Conservation (phyloP, 495 filamentous ascomycete species). For the Jackrogersella multiformis region DNA sequence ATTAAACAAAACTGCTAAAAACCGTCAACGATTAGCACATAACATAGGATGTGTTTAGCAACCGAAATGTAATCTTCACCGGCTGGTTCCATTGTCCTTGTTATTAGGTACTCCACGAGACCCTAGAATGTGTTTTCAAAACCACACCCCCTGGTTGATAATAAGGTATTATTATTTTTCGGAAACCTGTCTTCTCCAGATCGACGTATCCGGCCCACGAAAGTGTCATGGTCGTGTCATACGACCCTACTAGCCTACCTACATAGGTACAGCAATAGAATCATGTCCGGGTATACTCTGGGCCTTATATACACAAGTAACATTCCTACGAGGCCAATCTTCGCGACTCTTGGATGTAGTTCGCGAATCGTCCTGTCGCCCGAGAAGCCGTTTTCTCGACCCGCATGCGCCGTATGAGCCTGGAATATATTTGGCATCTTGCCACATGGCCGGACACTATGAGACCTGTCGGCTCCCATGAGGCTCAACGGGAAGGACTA, state of each 20-base stretch:
- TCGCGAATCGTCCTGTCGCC: slow-evolving; percentile 22
- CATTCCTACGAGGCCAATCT: slow-evolving; percentile 20
- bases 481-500: slow-evolving; percentile 34
- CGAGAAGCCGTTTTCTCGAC: slow-evolving; percentile 26
- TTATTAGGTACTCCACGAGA: slow-evolving; percentile 29
- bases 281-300: slow-evolving; percentile 16
- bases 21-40: slow-evolving; percentile 4
- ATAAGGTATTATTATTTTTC: slow-evolving; percentile 32
- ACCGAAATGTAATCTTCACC: slow-evolving; percentile 19
- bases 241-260: slow-evolving; percentile 24
- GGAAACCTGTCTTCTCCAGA: slow-evolving; percentile 46
- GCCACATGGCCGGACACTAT: slow-evolving; percentile 32
- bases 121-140: slow-evolving; percentile 44
- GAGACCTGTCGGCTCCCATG: slow-evolving; percentile 25
- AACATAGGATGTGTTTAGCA: slow-evolving; percentile 18
- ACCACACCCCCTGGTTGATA: slow-evolving; percentile 33
- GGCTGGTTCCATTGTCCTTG: slow-evolving; percentile 16
- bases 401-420: slow-evolving; percentile 8
- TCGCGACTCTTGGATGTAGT: slow-evolving; percentile 31
- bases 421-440: slow-evolving; percentile 21
- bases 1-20: not conserved
- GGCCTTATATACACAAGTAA: slow-evolving; percentile 14
- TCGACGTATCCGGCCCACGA: slow-evolving; percentile 45
- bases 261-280: slow-evolving; percentile 23
- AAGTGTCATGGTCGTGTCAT: slow-evolving; percentile 46